Base-by-base conservation (phyloP, 441 rosid genomes). In the Euphorbia corollata region DNA sequence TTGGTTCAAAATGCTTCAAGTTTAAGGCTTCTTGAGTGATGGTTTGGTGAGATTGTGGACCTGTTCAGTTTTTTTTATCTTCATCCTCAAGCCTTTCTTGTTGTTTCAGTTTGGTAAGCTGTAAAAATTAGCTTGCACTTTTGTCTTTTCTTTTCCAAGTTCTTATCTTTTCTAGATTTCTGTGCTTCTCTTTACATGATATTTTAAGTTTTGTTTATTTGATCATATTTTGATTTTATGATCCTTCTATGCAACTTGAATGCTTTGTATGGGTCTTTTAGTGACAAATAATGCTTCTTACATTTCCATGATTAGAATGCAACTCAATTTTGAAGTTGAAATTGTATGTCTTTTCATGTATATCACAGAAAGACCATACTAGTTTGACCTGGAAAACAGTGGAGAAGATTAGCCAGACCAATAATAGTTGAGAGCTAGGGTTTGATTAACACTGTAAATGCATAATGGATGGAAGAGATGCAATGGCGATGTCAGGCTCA, bases 381-480 rank as follows among this genome's bases (percentile, higher is more conserved):
- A 61, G 32, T 24, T 71, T 71, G 24, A 75, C 2, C 32, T 68
- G 63, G 65, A 20, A 47, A 58, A 67, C 60, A 11, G 47, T 23
- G 23, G 50, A 58, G 53, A 39, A 55, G 55, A 41, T 64, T 56
- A 48, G 38, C 50, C 39, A 24, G 19, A 20, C 24, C 54, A 12
- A 36, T 63, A 20, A 65, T 20, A 61, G 62, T 67, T 69, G 30
- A 48, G 59, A 67, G 20, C 9, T 2, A 7, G 45, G 71, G 65
- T 68, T 68, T 38, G 45, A 56, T 59, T 47, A 67, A 76, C 61
- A 43, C 57, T 69, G 81, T 85, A 77, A 81, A 84, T 86, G 90
- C 32, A 27, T 27, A 79, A 93, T 93, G 97, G 98, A 93, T 88
- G 86, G 92, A 81, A 87, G 93, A 79, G 98, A 90, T 64, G 81